Evolutionary conservation across 441 rosid genomes (phyloP), one percentile per base, ranked within the genome.

Genomic region (Isatis lusitanica): DNA sequence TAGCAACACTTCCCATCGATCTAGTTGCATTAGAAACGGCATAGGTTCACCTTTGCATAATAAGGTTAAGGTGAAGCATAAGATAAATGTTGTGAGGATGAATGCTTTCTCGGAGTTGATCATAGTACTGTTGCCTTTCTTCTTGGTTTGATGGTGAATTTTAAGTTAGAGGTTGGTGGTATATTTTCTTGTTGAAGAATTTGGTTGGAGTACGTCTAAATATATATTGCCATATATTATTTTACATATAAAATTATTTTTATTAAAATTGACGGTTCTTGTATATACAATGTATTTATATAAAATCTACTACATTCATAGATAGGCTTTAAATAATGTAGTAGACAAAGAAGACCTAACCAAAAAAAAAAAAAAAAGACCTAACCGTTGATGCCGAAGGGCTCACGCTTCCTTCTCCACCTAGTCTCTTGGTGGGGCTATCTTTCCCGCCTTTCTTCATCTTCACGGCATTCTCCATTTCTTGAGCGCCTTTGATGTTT

Each of bases 401-500:
- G 66, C 63, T 75, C 11, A 89, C 85, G 63, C 85, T 83, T 35
- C 72, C 76, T 60, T 71, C 83, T 77, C 74, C 87, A 21, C 94
- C 94, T 10, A 83, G 77, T 6, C 81, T 83, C 73, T 62, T 61
- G 16, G 85, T 70, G 2, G 87, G 60, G 21, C 87, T 50, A 28
- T 5, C 40, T 79, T 87, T 90, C 9, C 87, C 82, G 36, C 78
- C 88, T 81, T 58, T 74, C 84, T 67, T 89, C 84, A 81, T 90
- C 77, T 87, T 88, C 52, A 72, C 98, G 0, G 87, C 90, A 77
- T 86, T 71, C 82, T 97, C 99, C 98, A 95, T 60, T 84, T 89
- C 86, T 85, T 90, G 3, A 95, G 87, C 1, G 98, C 99, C 77
- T 80, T 92, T 7, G 92, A 89, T 9, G 96, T 93, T 78, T 95